Conservation (phyloP, 352 stramenopile species). For the Halophytophthora polymorphica region DNA sequence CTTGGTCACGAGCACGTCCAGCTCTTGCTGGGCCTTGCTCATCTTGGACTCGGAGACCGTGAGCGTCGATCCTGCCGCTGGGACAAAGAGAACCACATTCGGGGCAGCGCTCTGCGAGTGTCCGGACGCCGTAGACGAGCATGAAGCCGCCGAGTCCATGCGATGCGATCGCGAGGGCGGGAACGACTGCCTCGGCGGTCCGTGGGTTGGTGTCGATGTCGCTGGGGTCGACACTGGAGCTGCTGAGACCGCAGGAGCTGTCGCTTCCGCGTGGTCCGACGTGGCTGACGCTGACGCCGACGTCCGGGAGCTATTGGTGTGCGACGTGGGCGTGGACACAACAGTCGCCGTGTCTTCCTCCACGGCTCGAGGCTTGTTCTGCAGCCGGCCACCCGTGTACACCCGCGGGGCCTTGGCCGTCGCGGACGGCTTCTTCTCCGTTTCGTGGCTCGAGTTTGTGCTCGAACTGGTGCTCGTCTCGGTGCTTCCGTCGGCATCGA, state of each 20-base stretch:
- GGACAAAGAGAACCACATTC: constrained; percentile 76
- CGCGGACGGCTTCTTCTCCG: constrained; percentile 6
- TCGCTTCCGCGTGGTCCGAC: constrained; percentile 13
- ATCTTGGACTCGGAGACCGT: constrained; percentile 64
- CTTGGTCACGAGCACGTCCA: constrained; percentile 45
- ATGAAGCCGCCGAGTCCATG: constrained; percentile 24
- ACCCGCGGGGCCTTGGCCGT: constrained; percentile 29
- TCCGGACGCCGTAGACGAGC: constrained; percentile 24
- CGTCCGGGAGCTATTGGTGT: constrained; percentile 15
- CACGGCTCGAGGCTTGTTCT: constrained; percentile 12
- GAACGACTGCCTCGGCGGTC: not conserved
- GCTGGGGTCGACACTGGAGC: not conserved
- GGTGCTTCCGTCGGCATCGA: constrained; percentile 4
- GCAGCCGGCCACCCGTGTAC: constrained; percentile 20
- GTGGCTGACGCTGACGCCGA: constrained; percentile 4
- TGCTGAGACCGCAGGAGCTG: not conserved
- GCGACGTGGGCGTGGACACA: constrained; percentile 27
- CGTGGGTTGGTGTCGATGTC: not conserved
- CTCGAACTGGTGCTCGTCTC: constrained; percentile 4
- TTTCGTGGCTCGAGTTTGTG: constrained; percentile 8
- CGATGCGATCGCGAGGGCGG: constrained; percentile 11
- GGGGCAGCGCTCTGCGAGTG: constrained; percentile 24
- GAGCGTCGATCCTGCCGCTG: constrained; percentile 61
- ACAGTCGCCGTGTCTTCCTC: constrained; percentile 28
- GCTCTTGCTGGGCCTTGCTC: constrained; percentile 49